These are phyloP conservation scores for Amylostereum areolatum DNA, from an alignment of 1,284 basidiomycete species.

Conservation along the genomic window DNA sequence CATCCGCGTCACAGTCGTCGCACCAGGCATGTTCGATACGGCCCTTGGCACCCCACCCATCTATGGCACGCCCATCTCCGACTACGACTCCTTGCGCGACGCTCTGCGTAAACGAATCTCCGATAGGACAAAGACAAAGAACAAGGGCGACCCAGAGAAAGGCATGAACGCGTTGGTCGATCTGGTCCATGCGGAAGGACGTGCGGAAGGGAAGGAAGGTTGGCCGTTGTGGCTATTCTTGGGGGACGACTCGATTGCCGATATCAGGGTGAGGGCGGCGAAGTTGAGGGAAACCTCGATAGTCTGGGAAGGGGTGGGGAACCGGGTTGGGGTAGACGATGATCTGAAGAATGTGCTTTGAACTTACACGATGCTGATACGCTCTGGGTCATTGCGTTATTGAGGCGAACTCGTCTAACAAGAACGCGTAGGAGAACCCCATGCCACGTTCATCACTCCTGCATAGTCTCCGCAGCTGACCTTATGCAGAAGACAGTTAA, in stretches of 20 bases:
- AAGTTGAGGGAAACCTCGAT: constrained; percentile 27
- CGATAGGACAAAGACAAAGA: constrained; percentile 24
- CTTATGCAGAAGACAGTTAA: too few relatives aligned
- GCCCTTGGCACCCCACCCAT: constrained; percentile 13
- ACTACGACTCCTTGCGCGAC: constrained; percentile 36
- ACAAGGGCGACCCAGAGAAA: constrained; percentile 46
- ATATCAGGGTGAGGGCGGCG: constrained; percentile 33
- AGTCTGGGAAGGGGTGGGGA: constrained; percentile 5
- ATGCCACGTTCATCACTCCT: too few relatives aligned
- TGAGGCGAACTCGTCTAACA: too few relatives aligned
- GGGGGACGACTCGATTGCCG: constrained; percentile 40
- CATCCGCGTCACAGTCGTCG: constrained; percentile 47
- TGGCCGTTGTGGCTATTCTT: constrained; percentile 43
- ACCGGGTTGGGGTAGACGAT: too few relatives aligned
- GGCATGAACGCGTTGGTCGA: constrained; percentile 48
- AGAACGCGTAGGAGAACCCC: too few relatives aligned
- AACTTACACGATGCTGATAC: too few relatives aligned
- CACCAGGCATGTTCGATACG: constrained; percentile 48
- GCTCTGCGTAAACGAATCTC: constrained; percentile 20
- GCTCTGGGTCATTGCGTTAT: too few relatives aligned
- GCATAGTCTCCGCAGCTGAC: too few relatives aligned
- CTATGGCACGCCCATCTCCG: constrained; percentile 28
- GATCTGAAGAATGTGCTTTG: too few relatives aligned
- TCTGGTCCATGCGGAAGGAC: constrained; percentile 46
- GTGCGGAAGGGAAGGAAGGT: constrained; percentile 35